Conservation (phyloP, 352 stramenopile species). For the Phytophthora tentaculata region DNA sequence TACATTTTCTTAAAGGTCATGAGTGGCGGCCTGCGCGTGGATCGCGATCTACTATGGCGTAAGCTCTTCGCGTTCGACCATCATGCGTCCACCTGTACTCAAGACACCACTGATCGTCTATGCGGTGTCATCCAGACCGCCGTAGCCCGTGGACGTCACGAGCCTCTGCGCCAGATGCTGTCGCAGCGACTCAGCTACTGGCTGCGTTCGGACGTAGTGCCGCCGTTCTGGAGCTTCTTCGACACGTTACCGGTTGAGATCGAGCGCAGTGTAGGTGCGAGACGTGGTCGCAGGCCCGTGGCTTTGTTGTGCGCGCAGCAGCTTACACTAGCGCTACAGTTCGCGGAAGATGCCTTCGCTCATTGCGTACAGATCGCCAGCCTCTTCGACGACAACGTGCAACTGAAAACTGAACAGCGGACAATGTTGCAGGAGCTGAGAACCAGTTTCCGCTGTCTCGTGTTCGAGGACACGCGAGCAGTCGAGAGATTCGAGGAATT, state of each 20-base stretch:
- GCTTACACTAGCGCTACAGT: conserved; percentile 73
- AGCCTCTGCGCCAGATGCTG: conserved; percentile 64
- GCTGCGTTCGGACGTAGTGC: conserved; percentile 65
- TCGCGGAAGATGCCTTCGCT: conserved; percentile 72
- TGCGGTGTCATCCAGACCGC: conserved; percentile 45
- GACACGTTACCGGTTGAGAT: conserved; percentile 27
- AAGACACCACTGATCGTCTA: conserved; percentile 31
- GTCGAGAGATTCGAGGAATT: conserved; percentile 64
- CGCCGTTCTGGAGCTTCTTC: conserved; percentile 73
- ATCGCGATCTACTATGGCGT: conserved; percentile 67
- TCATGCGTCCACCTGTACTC: conserved; percentile 2
- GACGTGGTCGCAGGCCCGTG: conserved; percentile 37
- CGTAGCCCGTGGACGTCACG: conserved; percentile 38
- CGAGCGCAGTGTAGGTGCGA: conserved; percentile 19
- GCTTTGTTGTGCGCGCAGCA: conserved; percentile 67
- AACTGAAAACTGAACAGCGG: conserved; percentile 10
- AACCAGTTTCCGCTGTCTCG: conserved; percentile 51
- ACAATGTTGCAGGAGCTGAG: conserved; percentile 62
- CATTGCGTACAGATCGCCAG: conserved; percentile 73
- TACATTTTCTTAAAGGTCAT: too few relatives aligned
- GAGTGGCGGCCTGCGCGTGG: conserved; percentile 48
- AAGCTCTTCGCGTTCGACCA: conserved; percentile 74
- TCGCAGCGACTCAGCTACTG: conserved; percentile 69
- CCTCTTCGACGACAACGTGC: conserved; percentile 50
- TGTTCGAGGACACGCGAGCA: conserved; percentile 55